phyloP scores from a whole-genome alignment of 768 basidiomycete species.

The Amylocystis lapponica region DNA sequence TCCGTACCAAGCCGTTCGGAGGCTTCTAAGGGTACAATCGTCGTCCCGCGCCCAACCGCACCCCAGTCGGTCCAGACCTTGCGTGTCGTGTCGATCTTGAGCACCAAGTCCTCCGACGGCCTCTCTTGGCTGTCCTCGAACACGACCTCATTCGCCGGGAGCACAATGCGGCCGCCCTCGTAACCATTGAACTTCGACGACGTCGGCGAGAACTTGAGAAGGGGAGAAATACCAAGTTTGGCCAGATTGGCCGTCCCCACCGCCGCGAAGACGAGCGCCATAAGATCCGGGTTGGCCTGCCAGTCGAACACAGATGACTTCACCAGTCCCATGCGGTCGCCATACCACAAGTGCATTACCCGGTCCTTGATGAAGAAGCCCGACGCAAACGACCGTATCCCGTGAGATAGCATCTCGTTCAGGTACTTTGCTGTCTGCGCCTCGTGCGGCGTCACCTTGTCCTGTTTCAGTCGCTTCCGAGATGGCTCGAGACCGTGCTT shows the following conservation, averaged over 20 bases:
- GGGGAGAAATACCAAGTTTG: constrained; percentile 15
- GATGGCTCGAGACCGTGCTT: too few species aligned
- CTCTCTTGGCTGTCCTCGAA: too few species aligned
- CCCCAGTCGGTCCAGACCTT: not conserved
- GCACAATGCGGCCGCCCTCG: too few species aligned
- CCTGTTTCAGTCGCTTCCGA: too few species aligned
- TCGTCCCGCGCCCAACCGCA: constrained; percentile 1
- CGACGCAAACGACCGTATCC: constrained; percentile 1
- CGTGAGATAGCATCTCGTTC: constrained; percentile 1
- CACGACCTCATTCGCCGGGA: too few species aligned
- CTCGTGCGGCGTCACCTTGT: too few species aligned
- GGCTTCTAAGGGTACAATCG: not conserved
- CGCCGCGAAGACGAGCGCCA: constrained; percentile 20
- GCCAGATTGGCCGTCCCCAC: constrained; percentile 5
- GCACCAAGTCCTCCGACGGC: not conserved
- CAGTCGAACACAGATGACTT: constrained; percentile 18
- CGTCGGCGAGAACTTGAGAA: constrained; percentile 5
- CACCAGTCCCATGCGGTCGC: constrained; percentile 21
- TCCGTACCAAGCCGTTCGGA: too few species aligned
- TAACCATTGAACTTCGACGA: too few species aligned
- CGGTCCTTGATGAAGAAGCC: constrained; percentile 19
- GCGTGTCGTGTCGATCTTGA: not conserved
- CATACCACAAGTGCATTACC: constrained; percentile 21
- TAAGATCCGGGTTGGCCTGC: constrained; percentile 5
- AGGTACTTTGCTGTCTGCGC: not conserved